A percentile compares a stretch with the other conserved stretches of the same genome.
These are phyloP conservation scores for Aspergillus avenaceus DNA, from an alignment of 495 filamentous ascomycete species.

Conservation along the genomic window DNA sequence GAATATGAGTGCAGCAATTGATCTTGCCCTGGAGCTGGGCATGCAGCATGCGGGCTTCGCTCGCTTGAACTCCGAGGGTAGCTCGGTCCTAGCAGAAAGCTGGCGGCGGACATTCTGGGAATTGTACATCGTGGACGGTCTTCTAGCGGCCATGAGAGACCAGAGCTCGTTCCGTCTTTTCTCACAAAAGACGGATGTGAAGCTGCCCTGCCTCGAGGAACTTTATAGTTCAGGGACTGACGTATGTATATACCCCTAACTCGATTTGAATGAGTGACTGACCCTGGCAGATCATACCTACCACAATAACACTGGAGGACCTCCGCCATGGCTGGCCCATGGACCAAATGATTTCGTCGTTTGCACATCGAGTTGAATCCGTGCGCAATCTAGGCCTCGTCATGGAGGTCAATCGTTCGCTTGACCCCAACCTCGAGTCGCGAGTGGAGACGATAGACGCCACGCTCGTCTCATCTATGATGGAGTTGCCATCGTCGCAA, in stretches of 20 bases:
- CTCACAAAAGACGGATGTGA: conserved; percentile 26
- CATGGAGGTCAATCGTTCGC: conserved; percentile 42
- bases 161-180: conserved; percentile 27
- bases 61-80: conserved; percentile 23
- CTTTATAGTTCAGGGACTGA: conserved; percentile 8
- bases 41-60: conserved; percentile 55
- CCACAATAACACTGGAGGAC: conserved; percentile 6
- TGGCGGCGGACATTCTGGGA: conserved; percentile 85
- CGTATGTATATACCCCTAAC: conserved; percentile 5
- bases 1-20: conserved; percentile 57
- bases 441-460: conserved; percentile 52
- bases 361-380: conserved; percentile 41
- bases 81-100: conserved; percentile 60
- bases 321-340: conserved; percentile 11
- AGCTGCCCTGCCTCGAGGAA: conserved; percentile 19
- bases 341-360: conserved; percentile 17
- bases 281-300: conserved; percentile 2
- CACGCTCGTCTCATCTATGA: conserved; percentile 62
- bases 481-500: conserved; percentile 64
- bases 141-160: conserved; percentile 30
- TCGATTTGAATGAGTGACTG: neutral
- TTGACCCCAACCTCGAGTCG: conserved; percentile 10
- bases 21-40: conserved; percentile 62
- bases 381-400: conserved; percentile 62
- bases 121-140: conserved; percentile 63